These are phyloP conservation scores for Pichia sporocuriosa DNA, from an alignment of 805 yeast genomes.

Conservation along the genomic window DNA sequence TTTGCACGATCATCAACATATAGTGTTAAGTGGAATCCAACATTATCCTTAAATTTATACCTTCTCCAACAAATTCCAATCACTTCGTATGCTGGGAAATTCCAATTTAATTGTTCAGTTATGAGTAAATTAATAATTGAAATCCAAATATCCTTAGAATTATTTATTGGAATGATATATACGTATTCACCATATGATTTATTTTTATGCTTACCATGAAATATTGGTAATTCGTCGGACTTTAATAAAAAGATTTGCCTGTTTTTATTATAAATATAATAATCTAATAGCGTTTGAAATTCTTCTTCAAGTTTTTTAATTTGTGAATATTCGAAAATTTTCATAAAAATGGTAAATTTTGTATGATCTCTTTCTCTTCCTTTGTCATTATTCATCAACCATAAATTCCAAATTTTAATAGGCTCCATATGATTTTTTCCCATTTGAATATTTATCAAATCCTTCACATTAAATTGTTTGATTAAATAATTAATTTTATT, in stretches of 20 bases:
- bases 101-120: not conserved
- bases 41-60: not conserved
- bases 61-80: constrained; percentile 11
- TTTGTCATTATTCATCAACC: constrained; percentile 5
- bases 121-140: constrained; percentile 2
- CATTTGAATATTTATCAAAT: not conserved
- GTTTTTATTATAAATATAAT: constrained; percentile 7
- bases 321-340: not conserved
- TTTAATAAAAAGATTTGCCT: constrained; percentile 6
- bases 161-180: not conserved
- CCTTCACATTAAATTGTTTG: not conserved
- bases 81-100: not conserved
- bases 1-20: constrained; percentile 3
- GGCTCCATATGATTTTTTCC: not conserved
- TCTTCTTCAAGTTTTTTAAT: constrained; percentile 1
- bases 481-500: not conserved
- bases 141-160: constrained; percentile 3
- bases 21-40: constrained; percentile 8
- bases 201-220: constrained; percentile 2
- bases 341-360: constrained; percentile 2
- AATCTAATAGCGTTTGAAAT: constrained; percentile 6
- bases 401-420: constrained; percentile 9
- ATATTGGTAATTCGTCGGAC: constrained; percentile 4
- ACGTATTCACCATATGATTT: constrained; percentile 7
- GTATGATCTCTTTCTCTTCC: not conserved